A percentile compares a stretch with the other conserved stretches of the same genome.
phyloP scores from a whole-genome alignment of 768 basidiomycete species.

The Strobilomyces dryophilus region DNA sequence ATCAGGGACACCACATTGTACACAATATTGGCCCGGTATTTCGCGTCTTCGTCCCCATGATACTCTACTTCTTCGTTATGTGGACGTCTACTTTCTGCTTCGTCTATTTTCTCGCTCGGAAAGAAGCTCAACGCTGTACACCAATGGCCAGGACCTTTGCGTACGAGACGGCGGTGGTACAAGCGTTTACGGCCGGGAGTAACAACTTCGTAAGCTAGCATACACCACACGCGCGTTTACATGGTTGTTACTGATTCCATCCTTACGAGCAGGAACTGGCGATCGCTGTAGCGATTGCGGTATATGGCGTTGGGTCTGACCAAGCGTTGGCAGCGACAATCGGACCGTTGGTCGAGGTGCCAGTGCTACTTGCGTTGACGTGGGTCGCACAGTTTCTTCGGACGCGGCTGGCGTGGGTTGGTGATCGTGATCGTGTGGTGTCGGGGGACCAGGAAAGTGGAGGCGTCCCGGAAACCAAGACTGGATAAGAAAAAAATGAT shows the following conservation, averaged over 20 bases:
- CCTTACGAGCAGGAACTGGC: slow-evolving; percentile 57
- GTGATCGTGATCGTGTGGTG: background rate
- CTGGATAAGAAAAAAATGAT: background rate
- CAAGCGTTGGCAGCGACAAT: slow-evolving; percentile 82
- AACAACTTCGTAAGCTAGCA: slow-evolving; percentile 63
- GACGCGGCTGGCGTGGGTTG: slow-evolving; percentile 38
- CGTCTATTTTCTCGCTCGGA: slow-evolving; percentile 46
- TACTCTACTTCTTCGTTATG: slow-evolving; percentile 76
- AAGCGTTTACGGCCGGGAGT: slow-evolving; percentile 75
- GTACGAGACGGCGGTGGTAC: slow-evolving; percentile 73
- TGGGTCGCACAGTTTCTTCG: slow-evolving; percentile 55
- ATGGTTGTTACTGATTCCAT: background rate
- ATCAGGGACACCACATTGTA: slow-evolving; percentile 65
- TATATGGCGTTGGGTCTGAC: slow-evolving; percentile 72
- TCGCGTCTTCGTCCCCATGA: slow-evolving; percentile 74
- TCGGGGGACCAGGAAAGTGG: background rate
- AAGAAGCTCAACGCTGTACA: slow-evolving; percentile 19
- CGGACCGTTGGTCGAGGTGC: slow-evolving; percentile 76
- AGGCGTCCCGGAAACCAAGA: background rate
- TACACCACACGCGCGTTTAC: background rate
- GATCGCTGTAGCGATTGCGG: slow-evolving; percentile 75
- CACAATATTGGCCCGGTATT: slow-evolving; percentile 74
- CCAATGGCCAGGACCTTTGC: slow-evolving; percentile 27
- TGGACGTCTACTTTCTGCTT: slow-evolving; percentile 60
- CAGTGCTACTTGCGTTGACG: slow-evolving; percentile 65